Percentiles rank a stretch among this genome's conserved stretches.
Evolutionary conservation across 805 yeast species (phyloP).

Genomic region (Clavispora phyllophila): DNA sequence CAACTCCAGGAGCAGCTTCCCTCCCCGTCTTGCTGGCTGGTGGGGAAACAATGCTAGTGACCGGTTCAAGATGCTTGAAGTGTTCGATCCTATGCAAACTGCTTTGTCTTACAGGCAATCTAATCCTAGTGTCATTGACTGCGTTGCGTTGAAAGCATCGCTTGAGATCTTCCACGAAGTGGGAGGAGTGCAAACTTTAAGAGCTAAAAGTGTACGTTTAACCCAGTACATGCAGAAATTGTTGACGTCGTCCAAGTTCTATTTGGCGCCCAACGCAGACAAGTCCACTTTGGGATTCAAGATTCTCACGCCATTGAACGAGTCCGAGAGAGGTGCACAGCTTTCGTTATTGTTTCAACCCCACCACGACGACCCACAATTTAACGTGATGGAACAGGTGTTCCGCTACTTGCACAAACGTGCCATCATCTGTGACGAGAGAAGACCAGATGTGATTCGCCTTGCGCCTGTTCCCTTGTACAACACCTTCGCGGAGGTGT

Average conservation of each 20-base stretch:
- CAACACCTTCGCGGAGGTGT: conserved; percentile 67
- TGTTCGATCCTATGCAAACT: conserved; percentile 74
- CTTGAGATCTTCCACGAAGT: conserved; percentile 52
- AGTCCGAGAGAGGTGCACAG: conserved; percentile 69
- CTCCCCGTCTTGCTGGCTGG: conserved; percentile 90
- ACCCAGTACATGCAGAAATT: conserved; percentile 52
- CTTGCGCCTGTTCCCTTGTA: conserved; percentile 85
- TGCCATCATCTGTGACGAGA: conserved; percentile 81
- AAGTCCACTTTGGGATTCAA: conserved; percentile 41
- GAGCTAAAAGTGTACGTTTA: conserved; percentile 51
- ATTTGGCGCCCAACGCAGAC: conserved; percentile 24
- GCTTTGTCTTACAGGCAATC: conserved; percentile 88
- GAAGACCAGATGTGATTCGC: conserved; percentile 86
- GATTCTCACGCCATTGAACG: conserved; percentile 67
- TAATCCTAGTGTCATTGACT: conserved; percentile 84
- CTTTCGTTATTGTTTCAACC: conserved; percentile 63
- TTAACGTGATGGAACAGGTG: conserved; percentile 59
- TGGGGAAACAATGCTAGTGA: conserved; percentile 80
- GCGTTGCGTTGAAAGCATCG: conserved; percentile 65
- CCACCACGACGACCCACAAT: conserved; percentile 27
- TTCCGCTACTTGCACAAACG: conserved; percentile 42
- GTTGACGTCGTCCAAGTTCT: conserved; percentile 45
- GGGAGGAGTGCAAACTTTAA: conserved; percentile 60
- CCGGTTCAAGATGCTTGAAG: conserved; percentile 75
- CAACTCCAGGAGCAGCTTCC: conserved; percentile 25